Evolutionary conservation across 495 filamentous ascomycete species (phyloP).

Genomic region (Penicillium pulvis): DNA sequence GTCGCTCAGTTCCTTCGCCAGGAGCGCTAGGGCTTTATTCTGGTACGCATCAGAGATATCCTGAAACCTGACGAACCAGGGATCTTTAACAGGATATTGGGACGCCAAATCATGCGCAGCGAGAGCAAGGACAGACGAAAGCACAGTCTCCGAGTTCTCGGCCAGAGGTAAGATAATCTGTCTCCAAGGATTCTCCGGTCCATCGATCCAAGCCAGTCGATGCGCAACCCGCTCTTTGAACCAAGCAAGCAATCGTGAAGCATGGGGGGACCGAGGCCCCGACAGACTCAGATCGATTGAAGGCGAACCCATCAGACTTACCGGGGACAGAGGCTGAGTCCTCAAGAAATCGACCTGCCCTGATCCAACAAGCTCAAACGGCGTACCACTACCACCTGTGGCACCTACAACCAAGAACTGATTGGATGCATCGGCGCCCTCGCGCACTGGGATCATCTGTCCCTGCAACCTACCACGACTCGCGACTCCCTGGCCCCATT

Average conservation of each 20-base stretch:
- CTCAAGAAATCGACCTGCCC: not conserved
- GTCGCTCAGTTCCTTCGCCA: slow-evolving; percentile 17
- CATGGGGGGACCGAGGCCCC: slow-evolving; percentile 11
- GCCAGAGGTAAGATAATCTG: slow-evolving; percentile 27
- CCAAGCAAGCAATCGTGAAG: slow-evolving; percentile 20
- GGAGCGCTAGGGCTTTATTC: slow-evolving; percentile 15
- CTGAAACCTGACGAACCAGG: slow-evolving; percentile 15
- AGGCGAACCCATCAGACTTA: slow-evolving; percentile 5
- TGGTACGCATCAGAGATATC: slow-evolving; percentile 19
- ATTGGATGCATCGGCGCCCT: slow-evolving; percentile 2
- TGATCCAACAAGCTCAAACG: too few relatives aligned
- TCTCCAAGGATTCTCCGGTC: slow-evolving; percentile 29
- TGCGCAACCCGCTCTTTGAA: slow-evolving; percentile 26
- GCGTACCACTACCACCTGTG: not conserved
- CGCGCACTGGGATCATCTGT: slow-evolving; percentile 13
- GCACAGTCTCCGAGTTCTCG: slow-evolving; percentile 25
- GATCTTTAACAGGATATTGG: slow-evolving; percentile 17
- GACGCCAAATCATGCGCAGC: slow-evolving; percentile 26
- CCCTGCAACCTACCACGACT: slow-evolving; percentile 37
- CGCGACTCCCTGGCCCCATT: slow-evolving; percentile 39
- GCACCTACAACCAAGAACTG: not conserved
- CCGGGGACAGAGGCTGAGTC: slow-evolving; percentile 1
- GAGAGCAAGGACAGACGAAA: slow-evolving; percentile 32
- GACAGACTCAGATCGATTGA: slow-evolving; percentile 11
- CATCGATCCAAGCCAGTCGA: slow-evolving; percentile 29